Evolutionary conservation across 2,329 filamentous ascomycete species (phyloP).

Genomic region (Neopestalotiopsis sp.): DNA sequence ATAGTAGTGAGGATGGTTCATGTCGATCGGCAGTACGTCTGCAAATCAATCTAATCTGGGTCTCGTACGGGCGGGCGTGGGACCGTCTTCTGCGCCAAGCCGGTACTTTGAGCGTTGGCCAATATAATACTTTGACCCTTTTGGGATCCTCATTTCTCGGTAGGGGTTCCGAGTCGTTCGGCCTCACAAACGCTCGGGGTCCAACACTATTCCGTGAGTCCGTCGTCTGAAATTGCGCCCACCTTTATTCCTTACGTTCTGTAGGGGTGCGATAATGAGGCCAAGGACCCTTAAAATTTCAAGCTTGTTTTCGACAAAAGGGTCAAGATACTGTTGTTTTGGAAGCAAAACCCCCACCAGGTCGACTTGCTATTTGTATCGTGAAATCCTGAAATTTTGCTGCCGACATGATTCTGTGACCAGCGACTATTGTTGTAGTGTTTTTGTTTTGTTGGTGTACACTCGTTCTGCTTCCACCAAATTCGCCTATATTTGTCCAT

Average conservation of each 20-base stretch:
- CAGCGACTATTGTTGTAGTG: background rate
- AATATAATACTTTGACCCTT: background rate
- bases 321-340: background rate
- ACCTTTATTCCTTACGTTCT: background rate
- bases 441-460: background rate
- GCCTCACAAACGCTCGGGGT: background rate
- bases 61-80: background rate
- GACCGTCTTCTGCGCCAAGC: background rate
- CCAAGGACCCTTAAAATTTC: background rate
- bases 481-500: background rate
- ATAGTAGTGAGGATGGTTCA: background rate
- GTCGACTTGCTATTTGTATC: background rate
- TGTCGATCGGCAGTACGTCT: background rate
- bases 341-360: background rate
- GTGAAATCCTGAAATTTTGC: background rate
- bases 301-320: too few relatives aligned
- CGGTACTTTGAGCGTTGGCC: background rate
- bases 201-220: background rate
- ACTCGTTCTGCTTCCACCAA: background rate
- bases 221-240: background rate
- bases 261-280: background rate
- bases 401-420: background rate
- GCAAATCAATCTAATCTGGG: background rate
- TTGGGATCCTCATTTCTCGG: slow-evolving; percentile 1
- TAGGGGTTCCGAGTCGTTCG: background rate